Conservation (phyloP, 306 rosid genomes). For the Potentilla sterilis region DNA sequence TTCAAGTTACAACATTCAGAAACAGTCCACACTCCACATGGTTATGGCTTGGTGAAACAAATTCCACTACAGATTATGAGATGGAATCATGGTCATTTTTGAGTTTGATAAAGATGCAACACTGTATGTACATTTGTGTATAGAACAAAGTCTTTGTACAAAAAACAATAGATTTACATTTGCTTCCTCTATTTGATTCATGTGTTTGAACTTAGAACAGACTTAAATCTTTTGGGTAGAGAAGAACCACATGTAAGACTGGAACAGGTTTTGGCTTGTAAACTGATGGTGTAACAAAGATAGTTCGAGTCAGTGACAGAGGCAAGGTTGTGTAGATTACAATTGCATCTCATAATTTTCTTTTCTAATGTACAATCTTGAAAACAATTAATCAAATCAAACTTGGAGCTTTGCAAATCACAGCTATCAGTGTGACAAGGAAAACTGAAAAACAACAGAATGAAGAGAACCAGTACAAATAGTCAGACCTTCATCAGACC, state of each 20-base stretch:
- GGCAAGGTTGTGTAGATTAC: constrained; percentile 1
- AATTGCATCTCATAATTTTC: constrained; percentile 1
- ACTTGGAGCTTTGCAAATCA: constrained; percentile 8
- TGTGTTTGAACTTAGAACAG: background rate
- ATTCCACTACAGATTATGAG: background rate
- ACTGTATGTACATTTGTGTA: background rate
- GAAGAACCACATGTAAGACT: background rate
- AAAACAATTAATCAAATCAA: constrained; percentile 11
- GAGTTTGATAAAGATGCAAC: background rate
- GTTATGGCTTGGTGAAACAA: constrained; percentile 12
- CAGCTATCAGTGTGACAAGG: constrained; percentile 16
- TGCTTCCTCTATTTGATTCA: background rate
- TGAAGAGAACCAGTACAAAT: constrained; percentile 1
- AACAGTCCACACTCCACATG: constrained; percentile 34
- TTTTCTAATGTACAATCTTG: constrained; percentile 9
- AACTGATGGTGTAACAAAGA: constrained; percentile 1
- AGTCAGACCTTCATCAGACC: constrained; percentile 14
- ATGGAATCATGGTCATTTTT: background rate
- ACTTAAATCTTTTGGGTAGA: background rate
- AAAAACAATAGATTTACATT: background rate
- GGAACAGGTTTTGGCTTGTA: constrained; percentile 10
- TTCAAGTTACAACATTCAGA: constrained; percentile 20
- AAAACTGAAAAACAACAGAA: background rate
- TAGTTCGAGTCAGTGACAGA: background rate
- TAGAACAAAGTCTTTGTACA: background rate